Evolutionary conservation across 176 grass and related monocot genomes (phyloP).

Genomic region (Panicum miliaceum): DNA sequence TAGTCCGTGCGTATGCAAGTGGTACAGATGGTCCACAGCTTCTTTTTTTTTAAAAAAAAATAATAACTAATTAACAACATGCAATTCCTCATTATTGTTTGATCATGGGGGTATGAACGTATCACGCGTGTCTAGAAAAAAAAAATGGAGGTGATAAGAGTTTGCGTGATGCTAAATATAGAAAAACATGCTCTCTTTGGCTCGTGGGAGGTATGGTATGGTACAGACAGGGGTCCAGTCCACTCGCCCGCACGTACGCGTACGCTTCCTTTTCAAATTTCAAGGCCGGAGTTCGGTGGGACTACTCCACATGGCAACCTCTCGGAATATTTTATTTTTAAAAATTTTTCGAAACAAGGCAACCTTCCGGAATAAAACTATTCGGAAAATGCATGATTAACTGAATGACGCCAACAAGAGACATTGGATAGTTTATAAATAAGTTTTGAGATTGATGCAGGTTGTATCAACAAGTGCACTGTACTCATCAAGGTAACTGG

Average conservation of each 20-base stretch:
- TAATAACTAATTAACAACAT: too few relatives aligned
- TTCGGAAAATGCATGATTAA: neutral
- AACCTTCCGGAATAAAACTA: too few relatives aligned
- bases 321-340: neutral
- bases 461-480: neutral
- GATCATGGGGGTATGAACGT: too few relatives aligned
- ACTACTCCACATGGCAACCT: neutral
- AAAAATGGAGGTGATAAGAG: too few relatives aligned
- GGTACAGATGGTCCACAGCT: conserved; percentile 23
- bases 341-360: too few relatives aligned
- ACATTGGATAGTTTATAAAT: neutral
- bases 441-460: neutral
- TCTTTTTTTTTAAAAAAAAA: neutral
- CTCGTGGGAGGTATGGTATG: too few relatives aligned
- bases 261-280: neutral
- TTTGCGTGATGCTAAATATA: too few relatives aligned
- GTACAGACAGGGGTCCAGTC: too few relatives aligned
- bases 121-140: too few relatives aligned
- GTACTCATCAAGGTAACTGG: neutral
- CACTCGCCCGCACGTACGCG: conserved; percentile 1
- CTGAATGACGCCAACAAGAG: neutral
- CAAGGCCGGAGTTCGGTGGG: neutral
- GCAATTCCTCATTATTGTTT: too few relatives aligned
- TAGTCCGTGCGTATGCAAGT: conserved; percentile 16
- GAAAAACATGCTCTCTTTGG: too few relatives aligned